Evolutionary conservation across 139 green algal genomes (phyloP).

Genomic region (Chlamydomonas asymmetrica): DNA sequence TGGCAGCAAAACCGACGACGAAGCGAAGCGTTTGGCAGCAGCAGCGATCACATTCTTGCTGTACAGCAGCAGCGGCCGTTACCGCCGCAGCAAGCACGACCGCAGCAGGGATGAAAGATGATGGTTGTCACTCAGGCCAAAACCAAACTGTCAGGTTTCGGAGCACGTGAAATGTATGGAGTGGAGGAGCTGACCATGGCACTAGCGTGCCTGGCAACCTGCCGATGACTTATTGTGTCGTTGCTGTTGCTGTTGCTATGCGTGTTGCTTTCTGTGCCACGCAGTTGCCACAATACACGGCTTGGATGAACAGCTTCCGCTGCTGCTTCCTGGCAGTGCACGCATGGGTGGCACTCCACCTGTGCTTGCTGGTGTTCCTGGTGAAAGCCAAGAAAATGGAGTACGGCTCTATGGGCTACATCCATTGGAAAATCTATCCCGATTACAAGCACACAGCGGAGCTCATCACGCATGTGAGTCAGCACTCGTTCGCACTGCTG

Average conservation of each 20-base stretch:
- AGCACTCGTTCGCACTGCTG: no score
- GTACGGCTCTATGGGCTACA: conserved; percentile 23
- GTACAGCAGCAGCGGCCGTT: no score
- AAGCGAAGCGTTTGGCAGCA: no score
- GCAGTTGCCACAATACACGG: conserved; percentile 45
- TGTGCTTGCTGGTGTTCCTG: conserved; percentile 31
- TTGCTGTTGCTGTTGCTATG: background rate
- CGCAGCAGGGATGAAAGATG: no score
- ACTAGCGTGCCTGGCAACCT: no score
- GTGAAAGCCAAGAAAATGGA: conserved; percentile 6
- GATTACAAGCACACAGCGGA: conserved; percentile 7
- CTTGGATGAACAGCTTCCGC: conserved; percentile 51
- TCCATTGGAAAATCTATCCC: background rate
- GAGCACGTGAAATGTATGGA: no score
- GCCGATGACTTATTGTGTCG: background rate
- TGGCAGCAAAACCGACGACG: no score
- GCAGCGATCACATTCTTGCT: no score
- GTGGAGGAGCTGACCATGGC: no score
- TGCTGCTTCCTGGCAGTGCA: conserved; percentile 41
- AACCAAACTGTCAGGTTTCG: no score
- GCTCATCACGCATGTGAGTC: conserved; percentile 21
- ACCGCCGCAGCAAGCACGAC: no score
- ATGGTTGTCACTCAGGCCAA: no score
- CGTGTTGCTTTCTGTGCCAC: background rate
- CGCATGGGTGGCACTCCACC: conserved; percentile 35